Conservation (phyloP, 805 yeast genomes). For the Lachancea thermotolerans region DNA sequence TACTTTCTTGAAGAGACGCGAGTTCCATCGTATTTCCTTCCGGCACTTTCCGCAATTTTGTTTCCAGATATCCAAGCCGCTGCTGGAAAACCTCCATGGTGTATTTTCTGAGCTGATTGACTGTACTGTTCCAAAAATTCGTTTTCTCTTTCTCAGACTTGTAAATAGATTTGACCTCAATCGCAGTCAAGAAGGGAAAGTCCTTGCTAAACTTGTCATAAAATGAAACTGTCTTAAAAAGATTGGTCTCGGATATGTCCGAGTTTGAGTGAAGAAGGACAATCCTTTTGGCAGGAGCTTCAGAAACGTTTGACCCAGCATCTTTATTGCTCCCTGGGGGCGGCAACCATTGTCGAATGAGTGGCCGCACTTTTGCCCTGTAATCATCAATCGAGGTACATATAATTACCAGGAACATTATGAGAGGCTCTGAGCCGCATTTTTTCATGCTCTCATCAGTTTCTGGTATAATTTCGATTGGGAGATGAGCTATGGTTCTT, state of each 20-base stretch:
- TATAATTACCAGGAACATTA: constrained; percentile 62
- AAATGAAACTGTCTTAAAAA: constrained; percentile 29
- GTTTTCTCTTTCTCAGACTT: constrained; percentile 27
- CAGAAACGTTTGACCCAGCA: not conserved
- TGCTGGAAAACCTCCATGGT: constrained; percentile 24
- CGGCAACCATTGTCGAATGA: constrained; percentile 73
- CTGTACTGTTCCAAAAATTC: constrained; percentile 26
- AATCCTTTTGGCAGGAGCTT: constrained; percentile 8
- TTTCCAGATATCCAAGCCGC: constrained; percentile 14
- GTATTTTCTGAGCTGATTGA: constrained; percentile 18
- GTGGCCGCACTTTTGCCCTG: constrained; percentile 71
- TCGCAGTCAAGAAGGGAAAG: constrained; percentile 24
- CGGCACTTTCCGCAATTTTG: constrained; percentile 1
- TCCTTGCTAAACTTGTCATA: constrained; percentile 29
- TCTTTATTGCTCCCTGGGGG: not conserved
- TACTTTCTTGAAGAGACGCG: constrained; percentile 18
- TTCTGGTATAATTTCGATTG: constrained; percentile 21
- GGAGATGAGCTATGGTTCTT: constrained; percentile 20
- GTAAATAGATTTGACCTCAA: constrained; percentile 31
- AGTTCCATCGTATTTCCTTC: not conserved
- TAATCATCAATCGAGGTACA: constrained; percentile 67
- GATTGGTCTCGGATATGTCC: constrained; percentile 25
- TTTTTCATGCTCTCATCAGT: constrained; percentile 5
- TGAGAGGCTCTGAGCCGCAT: constrained; percentile 37
- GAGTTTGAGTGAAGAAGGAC: constrained; percentile 28